Percentiles rank a stretch among this genome's conserved stretches.
Conservation (phyloP, 2,329 filamentous ascomycete genomes). For the Claviceps maximensis region DNA sequence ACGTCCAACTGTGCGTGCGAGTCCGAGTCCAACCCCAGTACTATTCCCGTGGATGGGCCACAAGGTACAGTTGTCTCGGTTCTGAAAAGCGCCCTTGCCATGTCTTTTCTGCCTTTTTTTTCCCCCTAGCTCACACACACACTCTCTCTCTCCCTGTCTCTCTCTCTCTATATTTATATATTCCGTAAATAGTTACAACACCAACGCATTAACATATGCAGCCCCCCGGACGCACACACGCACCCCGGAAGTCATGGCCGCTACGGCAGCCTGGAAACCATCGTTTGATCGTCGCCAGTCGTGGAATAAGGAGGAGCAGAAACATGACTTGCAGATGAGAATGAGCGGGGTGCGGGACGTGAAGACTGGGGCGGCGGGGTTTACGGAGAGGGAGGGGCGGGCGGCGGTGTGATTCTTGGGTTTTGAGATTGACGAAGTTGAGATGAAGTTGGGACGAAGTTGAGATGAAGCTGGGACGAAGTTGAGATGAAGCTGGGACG, state of each 20-base stretch:
- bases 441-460: no score
- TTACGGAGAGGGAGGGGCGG: constrained; percentile 22
- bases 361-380: constrained; percentile 25
- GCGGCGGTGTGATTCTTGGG: neutral
- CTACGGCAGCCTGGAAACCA: constrained; percentile 33
- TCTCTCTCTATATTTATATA: no score
- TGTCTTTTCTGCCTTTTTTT: no score
- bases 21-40: no score
- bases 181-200: neutral
- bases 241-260: constrained; percentile 12
- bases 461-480: no score
- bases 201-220: neutral
- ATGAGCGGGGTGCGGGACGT: constrained; percentile 18
- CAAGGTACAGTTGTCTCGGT: no score
- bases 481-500: no score
- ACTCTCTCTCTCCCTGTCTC: no score
- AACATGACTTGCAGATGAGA: constrained; percentile 36
- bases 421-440: neutral
- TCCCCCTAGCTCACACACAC: no score
- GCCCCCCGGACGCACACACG: neutral
- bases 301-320: constrained; percentile 41
- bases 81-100: no score
- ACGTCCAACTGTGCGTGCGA: no score
- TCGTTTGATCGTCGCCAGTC: constrained; percentile 32
- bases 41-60: no score